Conservation (phyloP, 345 rosid species). For the Citrus mangshanensis region DNA sequence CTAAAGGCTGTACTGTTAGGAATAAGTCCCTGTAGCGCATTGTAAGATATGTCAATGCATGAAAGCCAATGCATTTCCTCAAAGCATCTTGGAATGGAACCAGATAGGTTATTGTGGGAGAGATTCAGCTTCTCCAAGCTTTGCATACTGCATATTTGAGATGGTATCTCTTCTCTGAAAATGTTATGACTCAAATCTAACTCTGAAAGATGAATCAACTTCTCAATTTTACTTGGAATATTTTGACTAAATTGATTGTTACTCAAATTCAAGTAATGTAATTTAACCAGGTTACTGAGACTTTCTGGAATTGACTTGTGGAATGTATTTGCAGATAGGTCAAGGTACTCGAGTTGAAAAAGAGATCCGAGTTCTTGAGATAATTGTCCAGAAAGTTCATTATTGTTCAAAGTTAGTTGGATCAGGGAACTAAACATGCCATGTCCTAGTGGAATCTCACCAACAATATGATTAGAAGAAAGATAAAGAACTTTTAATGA, state of each 20-base stretch:
- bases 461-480: constrained; percentile 14
- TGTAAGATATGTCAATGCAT: too few species aligned
- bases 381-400: not conserved
- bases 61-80: not conserved
- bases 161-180: too few species aligned
- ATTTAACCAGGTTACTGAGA: not conserved
- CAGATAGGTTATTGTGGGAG: too few species aligned
- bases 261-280: too few species aligned
- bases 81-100: too few species aligned
- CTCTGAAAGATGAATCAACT: too few species aligned
- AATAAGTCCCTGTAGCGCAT: too few species aligned
- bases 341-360: not conserved
- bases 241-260: rapidly evolving
- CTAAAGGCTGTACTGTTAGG: not conserved
- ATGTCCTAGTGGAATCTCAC: constrained; percentile 17
- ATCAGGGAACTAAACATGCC: constrained; percentile 10
- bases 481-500: constrained; percentile 6
- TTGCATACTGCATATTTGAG: too few species aligned
- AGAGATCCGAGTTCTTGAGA: not conserved
- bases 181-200: too few species aligned
- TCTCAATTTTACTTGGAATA: too few species aligned
- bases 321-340: not conserved
- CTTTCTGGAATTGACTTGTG: rapidly evolving
- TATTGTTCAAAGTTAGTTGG: constrained; percentile 4
- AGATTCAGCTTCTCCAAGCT: too few species aligned